Percentiles rank a stretch among this genome's conserved stretches.
phyloP scores from a whole-genome alignment of 2,329 filamentous ascomycete genomes.

The Aspergillus felis region DNA sequence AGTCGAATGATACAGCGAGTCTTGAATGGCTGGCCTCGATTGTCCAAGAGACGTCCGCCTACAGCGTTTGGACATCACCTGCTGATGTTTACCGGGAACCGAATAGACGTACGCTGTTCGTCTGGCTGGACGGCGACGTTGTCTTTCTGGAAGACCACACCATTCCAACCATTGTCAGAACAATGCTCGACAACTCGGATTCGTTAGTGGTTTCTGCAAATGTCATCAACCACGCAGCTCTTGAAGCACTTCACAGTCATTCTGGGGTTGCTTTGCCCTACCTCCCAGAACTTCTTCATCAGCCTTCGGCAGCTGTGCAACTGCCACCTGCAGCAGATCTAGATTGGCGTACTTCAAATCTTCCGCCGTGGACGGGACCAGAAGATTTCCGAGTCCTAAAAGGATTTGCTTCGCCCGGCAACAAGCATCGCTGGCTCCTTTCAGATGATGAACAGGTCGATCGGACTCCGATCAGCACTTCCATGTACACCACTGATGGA shows the following conservation, averaged over 20 bases:
- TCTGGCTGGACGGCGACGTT: conserved; percentile 44
- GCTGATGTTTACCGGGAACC: conserved; percentile 14
- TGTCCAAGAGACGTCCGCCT: conserved; percentile 27
- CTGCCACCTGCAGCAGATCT: conserved; percentile 14
- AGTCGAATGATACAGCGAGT: conserved; percentile 33
- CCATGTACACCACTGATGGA: conserved; percentile 46
- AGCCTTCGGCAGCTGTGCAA: conserved; percentile 13
- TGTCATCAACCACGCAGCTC: conserved; percentile 54
- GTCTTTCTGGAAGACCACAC: conserved; percentile 43
- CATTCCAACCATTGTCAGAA: conserved; percentile 53
- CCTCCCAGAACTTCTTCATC: conserved; percentile 44
- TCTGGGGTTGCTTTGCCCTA: conserved; percentile 52
- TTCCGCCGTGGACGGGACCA: conserved; percentile 34
- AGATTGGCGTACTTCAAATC: conserved; percentile 31
- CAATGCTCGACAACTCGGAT: conserved; percentile 49
- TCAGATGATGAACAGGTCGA: conserved; percentile 36
- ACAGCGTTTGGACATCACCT: conserved; percentile 17
- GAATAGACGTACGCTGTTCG: conserved; percentile 30
- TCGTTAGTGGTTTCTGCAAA: conserved; percentile 53
- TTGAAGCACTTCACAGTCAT: conserved; percentile 53
- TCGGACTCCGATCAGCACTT: conserved; percentile 45
- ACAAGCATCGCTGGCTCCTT: conserved; percentile 51
- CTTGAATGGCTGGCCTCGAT: conserved; percentile 34
- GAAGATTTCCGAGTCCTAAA: conserved; percentile 25
- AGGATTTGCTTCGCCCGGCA: conserved; percentile 25